A percentile compares a stretch with the other conserved stretches of the same genome.
phyloP scores from a whole-genome alignment of 2,329 filamentous ascomycete genomes.

The Ophiostoma himal-ulmi region DNA sequence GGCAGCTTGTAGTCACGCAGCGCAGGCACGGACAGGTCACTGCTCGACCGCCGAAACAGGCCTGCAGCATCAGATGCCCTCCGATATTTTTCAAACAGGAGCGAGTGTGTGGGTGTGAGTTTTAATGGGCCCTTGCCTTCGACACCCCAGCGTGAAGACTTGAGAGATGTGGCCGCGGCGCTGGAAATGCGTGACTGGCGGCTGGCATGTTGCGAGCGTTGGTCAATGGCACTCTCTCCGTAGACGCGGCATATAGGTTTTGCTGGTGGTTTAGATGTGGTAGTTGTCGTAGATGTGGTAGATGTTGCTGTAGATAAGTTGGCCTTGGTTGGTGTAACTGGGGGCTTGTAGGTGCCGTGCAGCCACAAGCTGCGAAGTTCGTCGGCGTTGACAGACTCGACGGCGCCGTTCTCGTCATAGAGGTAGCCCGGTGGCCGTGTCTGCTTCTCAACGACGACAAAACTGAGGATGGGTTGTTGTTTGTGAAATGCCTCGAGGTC shows the following conservation, averaged over 20 bases:
- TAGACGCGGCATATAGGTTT: slow-evolving; percentile 19
- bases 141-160: slow-evolving; percentile 15
- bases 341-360: not conserved
- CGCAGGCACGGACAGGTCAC: not conserved
- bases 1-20: slow-evolving; percentile 17
- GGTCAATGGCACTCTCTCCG: not conserved
- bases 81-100: slow-evolving; percentile 21
- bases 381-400: slow-evolving; percentile 22
- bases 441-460: slow-evolving; percentile 27
- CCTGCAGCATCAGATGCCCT: not conserved
- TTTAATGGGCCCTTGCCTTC: slow-evolving; percentile 17
- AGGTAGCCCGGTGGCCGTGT: slow-evolving; percentile 29
- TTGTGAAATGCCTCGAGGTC: slow-evolving; percentile 34
- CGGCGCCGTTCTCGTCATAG: slow-evolving; percentile 25
- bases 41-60: not conserved
- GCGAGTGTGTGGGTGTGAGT: slow-evolving; percentile 19
- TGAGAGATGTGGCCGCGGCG: slow-evolving; percentile 23
- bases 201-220: slow-evolving; percentile 7
- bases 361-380: slow-evolving; percentile 22
- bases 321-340: not conserved
- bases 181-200: slow-evolving; percentile 19
- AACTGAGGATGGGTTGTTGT: slow-evolving; percentile 32
- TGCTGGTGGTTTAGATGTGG: not conserved
- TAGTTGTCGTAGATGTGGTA: not conserved
- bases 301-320: not conserved